These are phyloP conservation scores for Pseudogymnoascus sp. DNA, from an alignment of 2,329 filamentous ascomycete species.

Conservation along the genomic window DNA sequence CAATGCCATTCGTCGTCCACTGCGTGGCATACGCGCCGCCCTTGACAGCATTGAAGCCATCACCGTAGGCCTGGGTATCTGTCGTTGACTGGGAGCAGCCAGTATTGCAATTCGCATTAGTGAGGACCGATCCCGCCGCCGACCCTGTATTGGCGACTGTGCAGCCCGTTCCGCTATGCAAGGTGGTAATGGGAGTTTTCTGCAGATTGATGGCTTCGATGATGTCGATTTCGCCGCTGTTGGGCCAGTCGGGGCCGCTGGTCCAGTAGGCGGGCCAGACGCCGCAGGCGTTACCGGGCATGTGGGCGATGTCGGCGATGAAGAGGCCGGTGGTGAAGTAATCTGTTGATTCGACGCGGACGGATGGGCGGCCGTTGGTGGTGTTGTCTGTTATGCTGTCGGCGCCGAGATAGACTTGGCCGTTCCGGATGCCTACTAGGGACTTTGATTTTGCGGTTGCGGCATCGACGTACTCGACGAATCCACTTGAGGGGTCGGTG, in stretches of 20 bases:
- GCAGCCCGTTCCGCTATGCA: constrained; percentile 39
- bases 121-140: constrained; percentile 40
- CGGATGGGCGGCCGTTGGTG: constrained; percentile 24
- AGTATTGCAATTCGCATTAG: constrained; percentile 37
- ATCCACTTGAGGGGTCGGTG: constrained; percentile 36
- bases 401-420: constrained; percentile 30
- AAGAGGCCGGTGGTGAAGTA: constrained; percentile 47
- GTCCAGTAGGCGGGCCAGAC: constrained; percentile 55
- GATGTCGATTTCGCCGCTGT: constrained; percentile 50
- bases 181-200: constrained; percentile 35
- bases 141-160: constrained; percentile 32
- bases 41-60: constrained; percentile 40
- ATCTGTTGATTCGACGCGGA: constrained; percentile 49
- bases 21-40: constrained; percentile 43
- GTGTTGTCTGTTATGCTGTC: constrained; percentile 40
- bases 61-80: constrained; percentile 37
- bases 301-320: constrained; percentile 49
- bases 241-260: constrained; percentile 52
- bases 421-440: neutral
- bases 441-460: neutral
- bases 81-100: constrained; percentile 27
- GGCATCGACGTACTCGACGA: constrained; percentile 36
- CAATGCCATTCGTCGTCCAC: constrained; percentile 36
- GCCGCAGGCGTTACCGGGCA: constrained; percentile 45
- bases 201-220: constrained; percentile 42